These are phyloP conservation scores for Termitomyces sp. DNA, from an alignment of 768 basidiomycete genomes.

Conservation along the genomic window DNA sequence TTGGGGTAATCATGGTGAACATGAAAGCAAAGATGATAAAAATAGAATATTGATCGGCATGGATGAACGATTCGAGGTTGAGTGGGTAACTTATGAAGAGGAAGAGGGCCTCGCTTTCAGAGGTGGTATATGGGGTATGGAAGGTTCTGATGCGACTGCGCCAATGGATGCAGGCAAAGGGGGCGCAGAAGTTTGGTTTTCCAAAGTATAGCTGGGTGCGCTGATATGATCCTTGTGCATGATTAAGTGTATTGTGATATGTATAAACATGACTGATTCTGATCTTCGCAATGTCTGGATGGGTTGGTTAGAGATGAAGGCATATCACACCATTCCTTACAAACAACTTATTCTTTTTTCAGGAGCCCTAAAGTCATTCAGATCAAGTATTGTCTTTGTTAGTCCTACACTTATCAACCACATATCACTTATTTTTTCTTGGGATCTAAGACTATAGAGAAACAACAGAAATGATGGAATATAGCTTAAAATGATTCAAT, in stretches of 20 bases:
- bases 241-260: not conserved
- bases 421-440: too few species aligned
- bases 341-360: too few species aligned
- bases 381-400: too few species aligned
- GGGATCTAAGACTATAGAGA: too few species aligned
- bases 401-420: too few species aligned
- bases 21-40: constrained; percentile 14
- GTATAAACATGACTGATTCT: not conserved
- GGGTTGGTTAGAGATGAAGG: not conserved
- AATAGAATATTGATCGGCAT: constrained; percentile 27
- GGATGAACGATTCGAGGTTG: constrained; percentile 29
- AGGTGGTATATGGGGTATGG: constrained; percentile 35
- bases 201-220: not conserved
- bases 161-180: constrained; percentile 25
- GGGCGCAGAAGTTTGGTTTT: constrained; percentile 36
- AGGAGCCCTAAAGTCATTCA: too few species aligned
- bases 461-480: too few species aligned
- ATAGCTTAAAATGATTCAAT: too few species aligned
- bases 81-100: constrained; percentile 25
- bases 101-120: constrained; percentile 29
- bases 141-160: constrained; percentile 23
- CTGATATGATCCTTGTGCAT: not conserved
- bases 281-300: not conserved
- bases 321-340: too few species aligned
- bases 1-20: constrained; percentile 26